phyloP scores from a whole-genome alignment of 139 green algal species.

The Helicosporidium sp. region DNA sequence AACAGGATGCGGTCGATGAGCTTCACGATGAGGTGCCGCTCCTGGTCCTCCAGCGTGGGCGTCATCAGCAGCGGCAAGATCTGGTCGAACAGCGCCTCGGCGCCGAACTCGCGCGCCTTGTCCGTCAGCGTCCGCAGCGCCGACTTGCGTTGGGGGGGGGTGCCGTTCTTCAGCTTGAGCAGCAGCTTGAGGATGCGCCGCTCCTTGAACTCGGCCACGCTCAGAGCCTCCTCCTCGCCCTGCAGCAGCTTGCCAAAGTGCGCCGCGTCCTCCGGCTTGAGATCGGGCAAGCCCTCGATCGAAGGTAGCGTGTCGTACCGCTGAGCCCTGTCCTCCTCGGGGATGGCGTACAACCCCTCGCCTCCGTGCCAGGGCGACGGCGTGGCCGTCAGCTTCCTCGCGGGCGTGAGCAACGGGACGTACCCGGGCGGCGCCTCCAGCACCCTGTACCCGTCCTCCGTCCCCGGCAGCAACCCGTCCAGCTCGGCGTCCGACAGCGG shows the following conservation, averaged over 20 bases:
- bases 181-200: slow-evolving; percentile 98
- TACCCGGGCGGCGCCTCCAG: slow-evolving; percentile 66
- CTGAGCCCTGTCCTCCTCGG: slow-evolving; percentile 50
- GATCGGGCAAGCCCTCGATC: slow-evolving; percentile 73
- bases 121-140: slow-evolving; percentile 91
- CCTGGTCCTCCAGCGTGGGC: slow-evolving; percentile 94
- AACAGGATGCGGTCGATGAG: slow-evolving; percentile 87
- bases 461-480: slow-evolving; percentile 73
- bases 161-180: slow-evolving; percentile 99
- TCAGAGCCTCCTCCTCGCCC: slow-evolving; percentile 69
- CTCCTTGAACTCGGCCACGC: slow-evolving; percentile 80
- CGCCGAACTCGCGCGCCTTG: slow-evolving; percentile 89
- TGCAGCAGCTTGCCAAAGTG: slow-evolving; percentile 81
- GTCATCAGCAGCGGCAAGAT: slow-evolving; percentile 97
- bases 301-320: slow-evolving; percentile 45
- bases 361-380: slow-evolving; percentile 63
- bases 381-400: slow-evolving; percentile 79
- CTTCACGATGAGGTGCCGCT: slow-evolving; percentile 90
- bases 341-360: slow-evolving; percentile 60
- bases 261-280: slow-evolving; percentile 94
- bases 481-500: slow-evolving; percentile 83
- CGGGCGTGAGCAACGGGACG: slow-evolving; percentile 77
- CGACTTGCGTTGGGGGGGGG: slow-evolving; percentile 84
- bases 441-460: slow-evolving; percentile 68
- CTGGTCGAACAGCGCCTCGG: slow-evolving; percentile 89